Evolutionary conservation across 768 basidiomycete genomes (phyloP).

Genomic region (Amanita phalloides): DNA sequence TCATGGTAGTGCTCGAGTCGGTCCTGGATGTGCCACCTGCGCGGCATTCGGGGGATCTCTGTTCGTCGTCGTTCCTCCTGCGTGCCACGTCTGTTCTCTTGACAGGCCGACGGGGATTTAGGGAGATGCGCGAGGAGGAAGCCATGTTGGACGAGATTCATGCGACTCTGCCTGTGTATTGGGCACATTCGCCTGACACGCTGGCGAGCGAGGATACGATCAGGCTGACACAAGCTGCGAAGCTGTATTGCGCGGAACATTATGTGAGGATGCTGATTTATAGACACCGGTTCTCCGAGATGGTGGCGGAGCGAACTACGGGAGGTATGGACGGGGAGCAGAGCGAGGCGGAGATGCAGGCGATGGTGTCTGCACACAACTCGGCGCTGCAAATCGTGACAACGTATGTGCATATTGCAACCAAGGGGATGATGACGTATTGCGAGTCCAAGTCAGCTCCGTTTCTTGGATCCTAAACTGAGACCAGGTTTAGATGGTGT

Average conservation of each 20-base stretch:
- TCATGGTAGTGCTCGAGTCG: conserved; percentile 83
- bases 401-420: conserved; percentile 75
- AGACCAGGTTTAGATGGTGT: conserved; percentile 60
- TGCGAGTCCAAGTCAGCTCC: conserved; percentile 41
- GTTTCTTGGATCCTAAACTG: conserved; percentile 5
- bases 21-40: conserved; percentile 76
- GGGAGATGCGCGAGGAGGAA: conserved; percentile 73
- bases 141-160: conserved; percentile 72
- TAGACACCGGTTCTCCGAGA: conserved; percentile 74
- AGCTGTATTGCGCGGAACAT: conserved; percentile 81
- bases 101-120: conserved; percentile 40
- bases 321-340: conserved; percentile 36
- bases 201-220: conserved; percentile 80
- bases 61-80: conserved; percentile 54
- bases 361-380: conserved; percentile 64
- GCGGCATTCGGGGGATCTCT: conserved; percentile 47
- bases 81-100: conserved; percentile 62
- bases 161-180: conserved; percentile 58
- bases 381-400: conserved; percentile 77
- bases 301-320: conserved; percentile 54
- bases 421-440: conserved; percentile 89
- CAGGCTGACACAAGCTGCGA: conserved; percentile 79
- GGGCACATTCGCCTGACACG: conserved; percentile 75
- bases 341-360: conserved; percentile 63
- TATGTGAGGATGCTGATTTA: conserved; percentile 83